Base-by-base conservation (phyloP, 495 filamentous ascomycete genomes). In the Glonium stellatum region DNA sequence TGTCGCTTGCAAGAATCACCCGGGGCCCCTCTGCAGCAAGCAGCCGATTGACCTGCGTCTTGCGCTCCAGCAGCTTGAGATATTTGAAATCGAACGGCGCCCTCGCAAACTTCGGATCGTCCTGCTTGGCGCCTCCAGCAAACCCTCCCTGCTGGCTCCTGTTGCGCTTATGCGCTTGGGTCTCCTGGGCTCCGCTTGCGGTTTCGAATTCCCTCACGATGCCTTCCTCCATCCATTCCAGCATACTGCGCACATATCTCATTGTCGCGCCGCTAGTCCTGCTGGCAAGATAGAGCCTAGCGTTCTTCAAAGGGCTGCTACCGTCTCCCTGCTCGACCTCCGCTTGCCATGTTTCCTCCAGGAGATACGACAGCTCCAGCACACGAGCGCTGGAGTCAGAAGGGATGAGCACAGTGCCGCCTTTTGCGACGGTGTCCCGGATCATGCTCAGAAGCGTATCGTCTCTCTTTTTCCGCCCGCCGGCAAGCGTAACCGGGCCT, bases 201-300 rank as follows among this genome's bases (percentile, higher is more conserved):
- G 86, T 84, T 72, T 99, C 95, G 58, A 96, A 95, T 62, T 97
- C 91, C 50, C 86, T 82, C 54, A 95, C 82, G 52, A 99, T 90
- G 51, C 81, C 86, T 65, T 96, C 91, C 67, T 97, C 91, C 90
- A 97, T 97, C 93, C 93, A 99, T 71, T 99, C 93, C 55, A 97
- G 75, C 90, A 97, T 96, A 70, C 92, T 97, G 61, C 90, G 81
- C 15, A 92, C 88, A 56, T 95, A 85, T 57, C 87, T 77, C 85
- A 96, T 89, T 1, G 89, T 92, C 23, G 87, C 88, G 54, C 84
- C 81, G 54, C 87, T 84, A 61, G 86, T 92, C 50, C 82, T 85
- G 19, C 89, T 89, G 0, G 89, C 92, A 37, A 99, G 73, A 69
- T 91, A 97, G 0, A 96, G 73, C 56, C 84, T 86, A 0, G 88